phyloP scores from a whole-genome alignment of 257 asterid genomes.

The Coffea canephora region DNA sequence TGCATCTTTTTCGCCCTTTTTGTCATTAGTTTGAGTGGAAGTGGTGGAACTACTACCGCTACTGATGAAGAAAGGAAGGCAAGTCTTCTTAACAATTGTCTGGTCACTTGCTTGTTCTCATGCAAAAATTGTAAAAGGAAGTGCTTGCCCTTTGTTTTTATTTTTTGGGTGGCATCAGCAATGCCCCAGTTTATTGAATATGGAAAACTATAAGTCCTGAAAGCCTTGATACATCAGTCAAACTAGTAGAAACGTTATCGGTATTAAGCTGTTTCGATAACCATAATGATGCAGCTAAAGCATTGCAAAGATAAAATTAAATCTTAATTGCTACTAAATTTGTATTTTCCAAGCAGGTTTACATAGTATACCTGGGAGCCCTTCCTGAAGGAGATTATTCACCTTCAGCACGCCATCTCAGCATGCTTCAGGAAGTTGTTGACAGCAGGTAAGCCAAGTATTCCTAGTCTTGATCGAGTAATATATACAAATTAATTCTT shows the following conservation, averaged over 20 bases:
- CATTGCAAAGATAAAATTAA: not conserved
- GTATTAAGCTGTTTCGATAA: too few species aligned
- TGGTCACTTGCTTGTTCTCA: not conserved
- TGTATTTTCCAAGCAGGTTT: not conserved
- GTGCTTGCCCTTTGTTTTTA: not conserved
- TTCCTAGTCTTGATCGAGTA: not conserved
- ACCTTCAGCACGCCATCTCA: slow-evolving; percentile 3
- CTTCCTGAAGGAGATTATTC: not conserved
- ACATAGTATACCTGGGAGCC: slow-evolving; percentile 19
- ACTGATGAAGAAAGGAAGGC: slow-evolving; percentile 14
- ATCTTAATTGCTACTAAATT: not conserved
- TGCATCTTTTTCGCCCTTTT: not conserved
- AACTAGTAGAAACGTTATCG: too few species aligned
- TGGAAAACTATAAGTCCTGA: too few species aligned
- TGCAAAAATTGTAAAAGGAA: too few species aligned
- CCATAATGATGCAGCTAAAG: not conserved
- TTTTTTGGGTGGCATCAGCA: too few species aligned
- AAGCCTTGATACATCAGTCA: too few species aligned
- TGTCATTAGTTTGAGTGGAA: not conserved
- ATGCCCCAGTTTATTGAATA: too few species aligned
- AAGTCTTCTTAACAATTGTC: not conserved
- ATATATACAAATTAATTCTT: not conserved
- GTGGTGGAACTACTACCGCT: not conserved
- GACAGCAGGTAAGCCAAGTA: not conserved
- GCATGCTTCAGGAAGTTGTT: slow-evolving; percentile 8